A percentile compares a stretch with the other conserved stretches of the same genome.
Evolutionary conservation across 495 filamentous ascomycete species (phyloP).

Genomic region (Beverwykella pulmonaria): DNA sequence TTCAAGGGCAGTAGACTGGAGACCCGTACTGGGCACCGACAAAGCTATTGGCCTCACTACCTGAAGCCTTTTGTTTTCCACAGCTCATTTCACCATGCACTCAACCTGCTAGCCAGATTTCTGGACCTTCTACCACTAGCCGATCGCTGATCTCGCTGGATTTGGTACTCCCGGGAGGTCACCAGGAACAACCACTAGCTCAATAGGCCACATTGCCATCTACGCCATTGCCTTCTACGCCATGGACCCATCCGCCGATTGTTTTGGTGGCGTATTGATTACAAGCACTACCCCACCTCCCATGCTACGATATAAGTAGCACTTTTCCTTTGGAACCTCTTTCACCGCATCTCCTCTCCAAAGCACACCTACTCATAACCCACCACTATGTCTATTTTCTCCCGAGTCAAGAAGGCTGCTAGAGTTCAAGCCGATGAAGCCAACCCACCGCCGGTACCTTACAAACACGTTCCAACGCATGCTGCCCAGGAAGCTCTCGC

Average conservation of each 20-base stretch:
- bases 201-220: not conserved
- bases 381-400: constrained; percentile 41
- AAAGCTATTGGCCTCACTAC: no score
- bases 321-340: not conserved
- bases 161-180: no score
- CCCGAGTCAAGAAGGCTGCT: constrained; percentile 39
- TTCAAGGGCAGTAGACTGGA: no score
- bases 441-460: constrained; percentile 25
- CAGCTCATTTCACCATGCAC: no score
- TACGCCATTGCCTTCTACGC: not conserved
- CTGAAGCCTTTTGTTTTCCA: no score
- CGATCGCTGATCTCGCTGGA: no score
- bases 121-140: no score
- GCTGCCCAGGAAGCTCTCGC: constrained; percentile 54
- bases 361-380: not conserved
- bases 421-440: constrained; percentile 13
- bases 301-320: not conserved
- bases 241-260: not conserved
- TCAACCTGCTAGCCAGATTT: no score
- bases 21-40: no score
- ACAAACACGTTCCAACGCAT: constrained; percentile 43
- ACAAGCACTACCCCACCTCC: not conserved
- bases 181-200: no score
- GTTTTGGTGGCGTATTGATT: not conserved
- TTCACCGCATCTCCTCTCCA: not conserved